Evolutionary conservation across 2,329 filamentous ascomycete species (phyloP), one percentile per base, ranked within the genome.

Genomic region (Talaromyces sp.): DNA sequence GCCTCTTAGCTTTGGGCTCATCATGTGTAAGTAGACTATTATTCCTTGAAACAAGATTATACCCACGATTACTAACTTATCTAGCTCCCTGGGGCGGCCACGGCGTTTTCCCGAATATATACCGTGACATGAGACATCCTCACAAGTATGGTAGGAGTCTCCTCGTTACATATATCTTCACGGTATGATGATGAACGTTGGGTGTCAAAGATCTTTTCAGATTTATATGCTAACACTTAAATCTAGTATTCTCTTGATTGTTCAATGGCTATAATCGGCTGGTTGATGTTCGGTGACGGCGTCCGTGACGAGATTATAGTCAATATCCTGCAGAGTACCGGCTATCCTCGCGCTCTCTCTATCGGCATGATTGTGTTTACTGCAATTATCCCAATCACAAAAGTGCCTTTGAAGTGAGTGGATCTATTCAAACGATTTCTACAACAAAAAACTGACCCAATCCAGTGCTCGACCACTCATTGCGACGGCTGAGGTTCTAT

Each of bases 271-370:
- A 82, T 94, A 45, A 84, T 89, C 10, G 93, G 94, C 39, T 83
- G 94, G 59, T 81, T 97, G 63, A 97, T 99, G 93, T 99, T 97
- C 72, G 93, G 93, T 61, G 89, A 96, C 64, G 81, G 78, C n/a
- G 89, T 96, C 56, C 83, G 82, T 58, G 92, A 96, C 63, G 91
- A 95, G 72, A 87, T 97, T 70, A 97, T 94, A 0, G 88, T 88
- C 67, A 97, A 96, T 74, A 87, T 99, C 60, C 83, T 97, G 63
- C 79, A 82, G 54, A 88, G 85, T 1, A 74, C 81, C 5, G 87
- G 87, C 56, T 97, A 96, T 69, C 90, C 93, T 0, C 77, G 82
- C 11, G 80, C 78, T 1, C 74, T 96, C 40, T 90, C 86, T n/a
- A 75, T 93, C 48, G 78, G 93, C 64, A 88, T 97, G 72, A 91